Conservation (phyloP, 176 grass and related monocot genomes). For the Raddia distichophylla region DNA sequence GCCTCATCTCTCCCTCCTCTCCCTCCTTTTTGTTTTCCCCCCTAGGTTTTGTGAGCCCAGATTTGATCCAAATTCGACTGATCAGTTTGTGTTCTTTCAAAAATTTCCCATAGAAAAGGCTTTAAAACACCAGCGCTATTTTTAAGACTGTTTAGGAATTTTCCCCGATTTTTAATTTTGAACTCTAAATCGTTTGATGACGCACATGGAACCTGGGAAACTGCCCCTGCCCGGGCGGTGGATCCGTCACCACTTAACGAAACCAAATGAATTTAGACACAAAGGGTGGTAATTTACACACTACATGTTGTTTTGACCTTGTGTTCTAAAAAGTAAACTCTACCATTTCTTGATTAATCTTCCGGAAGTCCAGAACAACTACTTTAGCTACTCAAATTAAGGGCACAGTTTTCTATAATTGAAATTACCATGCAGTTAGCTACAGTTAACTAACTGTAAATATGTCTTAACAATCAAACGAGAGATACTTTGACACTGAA, state of each 20-base stretch:
- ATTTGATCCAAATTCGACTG: too few species aligned
- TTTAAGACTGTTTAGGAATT: too few species aligned
- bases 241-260: neutral
- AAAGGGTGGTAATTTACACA: neutral
- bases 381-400: neutral
- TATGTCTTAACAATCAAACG: neutral
- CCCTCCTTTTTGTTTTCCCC: too few species aligned
- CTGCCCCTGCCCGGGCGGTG: too few species aligned
- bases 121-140: too few species aligned
- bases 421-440: neutral
- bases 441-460: neutral
- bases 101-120: too few species aligned
- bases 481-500: neutral
- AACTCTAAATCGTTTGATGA: too few species aligned
- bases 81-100: too few species aligned
- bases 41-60: too few species aligned
- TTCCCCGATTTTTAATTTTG: too few species aligned
- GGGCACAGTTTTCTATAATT: neutral
- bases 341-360: neutral
- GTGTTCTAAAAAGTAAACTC: neutral
- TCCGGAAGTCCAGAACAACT: neutral
- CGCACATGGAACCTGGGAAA: too few species aligned
- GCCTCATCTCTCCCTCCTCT: too few species aligned
- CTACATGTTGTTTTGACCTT: neutral
- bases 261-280: neutral